Percentiles rank a stretch among this genome's conserved stretches.
These are phyloP conservation scores for Leishmania arabica DNA, from an alignment of 208 protist species.

Conservation along the genomic window DNA sequence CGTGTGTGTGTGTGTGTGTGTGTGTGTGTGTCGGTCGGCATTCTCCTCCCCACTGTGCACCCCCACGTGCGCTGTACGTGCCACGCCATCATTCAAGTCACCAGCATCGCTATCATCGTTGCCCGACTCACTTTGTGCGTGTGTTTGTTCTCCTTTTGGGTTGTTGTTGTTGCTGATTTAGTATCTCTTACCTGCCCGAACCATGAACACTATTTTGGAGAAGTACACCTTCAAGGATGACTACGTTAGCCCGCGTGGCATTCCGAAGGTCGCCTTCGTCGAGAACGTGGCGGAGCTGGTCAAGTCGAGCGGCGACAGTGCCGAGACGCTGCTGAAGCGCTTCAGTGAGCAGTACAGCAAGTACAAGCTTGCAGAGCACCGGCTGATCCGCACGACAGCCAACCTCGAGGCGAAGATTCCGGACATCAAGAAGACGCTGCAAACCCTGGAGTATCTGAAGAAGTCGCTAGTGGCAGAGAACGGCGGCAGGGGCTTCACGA, in stretches of 20 bases:
- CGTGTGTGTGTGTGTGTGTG: not conserved
- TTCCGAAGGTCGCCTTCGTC: slow-evolving; percentile 87
- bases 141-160: not conserved
- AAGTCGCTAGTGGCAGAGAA: slow-evolving; percentile 44
- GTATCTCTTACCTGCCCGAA: not conserved
- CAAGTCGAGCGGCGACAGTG: slow-evolving; percentile 73
- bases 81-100: not conserved
- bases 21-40: not conserved
- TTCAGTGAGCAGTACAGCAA: slow-evolving; percentile 92
- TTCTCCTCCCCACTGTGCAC: not conserved
- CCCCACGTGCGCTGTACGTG: not conserved
- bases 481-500: slow-evolving; percentile 46
- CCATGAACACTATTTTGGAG: slow-evolving; percentile 34
- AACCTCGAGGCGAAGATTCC: slow-evolving; percentile 91
- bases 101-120: not conserved
- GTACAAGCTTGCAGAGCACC: slow-evolving; percentile 93
- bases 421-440: slow-evolving; percentile 92
- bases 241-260: slow-evolving; percentile 87
- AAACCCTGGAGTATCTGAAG: slow-evolving; percentile 88
- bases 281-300: slow-evolving; percentile 80
- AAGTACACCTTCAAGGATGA: slow-evolving; percentile 86
- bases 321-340: slow-evolving; percentile 83
- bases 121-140: not conserved
- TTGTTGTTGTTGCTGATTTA: not conserved
- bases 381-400: slow-evolving; percentile 82